Evolutionary conservation across 1,284 basidiomycete genomes (phyloP).

Genomic region (Papiliotrema nemorosa): DNA sequence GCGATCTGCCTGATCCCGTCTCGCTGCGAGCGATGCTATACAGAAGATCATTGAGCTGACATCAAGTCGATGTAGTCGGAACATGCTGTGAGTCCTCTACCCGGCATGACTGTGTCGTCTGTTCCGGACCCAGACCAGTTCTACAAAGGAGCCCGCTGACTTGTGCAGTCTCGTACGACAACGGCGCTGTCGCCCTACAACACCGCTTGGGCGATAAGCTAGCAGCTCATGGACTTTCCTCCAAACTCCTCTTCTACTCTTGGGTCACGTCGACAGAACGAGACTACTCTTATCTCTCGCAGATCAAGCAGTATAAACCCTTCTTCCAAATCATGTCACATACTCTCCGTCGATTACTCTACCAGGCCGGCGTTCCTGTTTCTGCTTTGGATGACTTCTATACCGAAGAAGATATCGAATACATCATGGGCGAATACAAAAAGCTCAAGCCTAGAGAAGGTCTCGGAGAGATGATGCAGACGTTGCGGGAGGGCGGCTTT

Average conservation of each 20-base stretch:
- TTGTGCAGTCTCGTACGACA: slow-evolving; percentile 18
- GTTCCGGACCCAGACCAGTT: slow-evolving; percentile 5
- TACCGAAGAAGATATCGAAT: slow-evolving; percentile 23
- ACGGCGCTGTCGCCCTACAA: slow-evolving; percentile 26
- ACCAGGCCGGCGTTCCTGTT: slow-evolving; percentile 25
- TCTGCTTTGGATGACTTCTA: slow-evolving; percentile 17
- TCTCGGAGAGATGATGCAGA: slow-evolving; percentile 27
- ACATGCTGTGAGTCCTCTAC: slow-evolving; percentile 13
- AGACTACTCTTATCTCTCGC: slow-evolving; percentile 29
- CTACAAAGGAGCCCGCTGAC: too few species aligned
- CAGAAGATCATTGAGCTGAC: neutral
- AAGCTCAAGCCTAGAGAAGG: slow-evolving; percentile 22
- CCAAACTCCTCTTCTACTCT: slow-evolving; percentile 31
- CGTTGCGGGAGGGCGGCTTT: slow-evolving; percentile 25
- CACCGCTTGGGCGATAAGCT: slow-evolving; percentile 25
- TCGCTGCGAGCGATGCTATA: neutral
- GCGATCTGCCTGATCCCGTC: neutral
- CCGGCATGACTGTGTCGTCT: neutral
- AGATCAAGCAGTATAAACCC: slow-evolving; percentile 29
- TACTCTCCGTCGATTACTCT: slow-evolving; percentile 26
- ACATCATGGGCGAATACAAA: slow-evolving; percentile 23
- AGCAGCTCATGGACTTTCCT: slow-evolving; percentile 19
- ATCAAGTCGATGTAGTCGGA: slow-evolving; percentile 35
- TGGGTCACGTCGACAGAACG: slow-evolving; percentile 24
- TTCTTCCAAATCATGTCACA: slow-evolving; percentile 23